Conservation (phyloP, 2,329 filamentous ascomycete genomes). For the Calonectria honghensis region DNA sequence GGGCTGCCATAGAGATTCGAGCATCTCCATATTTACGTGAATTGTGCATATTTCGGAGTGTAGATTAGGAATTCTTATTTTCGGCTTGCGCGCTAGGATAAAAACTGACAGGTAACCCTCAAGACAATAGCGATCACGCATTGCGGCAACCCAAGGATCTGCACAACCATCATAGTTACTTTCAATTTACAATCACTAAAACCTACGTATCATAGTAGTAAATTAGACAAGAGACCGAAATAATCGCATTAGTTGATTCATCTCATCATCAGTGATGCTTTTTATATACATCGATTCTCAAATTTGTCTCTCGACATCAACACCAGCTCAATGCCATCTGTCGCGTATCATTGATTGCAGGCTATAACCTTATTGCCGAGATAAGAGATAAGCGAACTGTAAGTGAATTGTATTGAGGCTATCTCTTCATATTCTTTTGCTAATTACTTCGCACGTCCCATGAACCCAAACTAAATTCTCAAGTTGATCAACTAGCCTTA, state of each 20-base stretch:
- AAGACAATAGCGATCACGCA: neutral
- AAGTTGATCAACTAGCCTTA: slow-evolving; percentile 3
- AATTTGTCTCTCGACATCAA: neutral
- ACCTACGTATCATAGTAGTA: neutral
- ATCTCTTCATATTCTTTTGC: neutral
- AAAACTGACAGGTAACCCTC: neutral
- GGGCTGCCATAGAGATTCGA: neutral
- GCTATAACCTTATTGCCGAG: neutral
- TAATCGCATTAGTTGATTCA: too few relatives aligned
- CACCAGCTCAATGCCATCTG: neutral
- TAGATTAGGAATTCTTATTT: neutral
- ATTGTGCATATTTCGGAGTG: neutral
- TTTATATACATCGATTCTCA: too few relatives aligned
- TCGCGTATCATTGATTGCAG: neutral
- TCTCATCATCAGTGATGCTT: accelerated
- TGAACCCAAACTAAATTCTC: neutral
- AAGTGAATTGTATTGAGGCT: neutral
- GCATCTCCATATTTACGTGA: neutral
- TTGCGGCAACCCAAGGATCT: neutral
- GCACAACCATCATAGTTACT: neutral
- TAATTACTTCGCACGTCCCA: neutral
- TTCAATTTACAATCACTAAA: neutral
- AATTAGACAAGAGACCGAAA: too few relatives aligned
- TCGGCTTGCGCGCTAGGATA: neutral
- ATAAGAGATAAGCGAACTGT: neutral